A percentile compares a stretch with the other conserved stretches of the same genome.
Evolutionary conservation across 345 rosid species (phyloP).

Genomic region (Camelina laxa): DNA sequence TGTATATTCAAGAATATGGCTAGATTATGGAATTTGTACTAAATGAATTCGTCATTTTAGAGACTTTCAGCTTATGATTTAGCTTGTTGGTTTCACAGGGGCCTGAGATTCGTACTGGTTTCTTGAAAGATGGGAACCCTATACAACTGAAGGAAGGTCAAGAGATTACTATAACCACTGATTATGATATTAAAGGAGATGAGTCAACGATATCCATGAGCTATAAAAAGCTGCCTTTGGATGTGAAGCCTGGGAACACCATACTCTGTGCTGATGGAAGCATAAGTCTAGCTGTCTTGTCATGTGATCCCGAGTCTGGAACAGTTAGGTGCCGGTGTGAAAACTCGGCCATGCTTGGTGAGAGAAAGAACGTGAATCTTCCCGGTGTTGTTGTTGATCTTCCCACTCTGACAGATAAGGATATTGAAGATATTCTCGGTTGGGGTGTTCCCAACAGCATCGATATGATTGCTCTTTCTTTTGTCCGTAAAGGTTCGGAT

Average conservation of each 20-base stretch:
- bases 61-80: background rate
- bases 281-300: constrained; percentile 68
- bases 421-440: constrained; percentile 75
- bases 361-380: constrained; percentile 90
- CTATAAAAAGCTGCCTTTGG: constrained; percentile 81
- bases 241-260: constrained; percentile 75
- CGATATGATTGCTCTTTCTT: constrained; percentile 91
- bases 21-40: background rate
- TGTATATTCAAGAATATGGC: background rate
- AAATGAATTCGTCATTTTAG: background rate
- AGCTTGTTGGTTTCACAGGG: constrained; percentile 47
- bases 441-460: constrained; percentile 92
- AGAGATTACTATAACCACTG: constrained; percentile 71
- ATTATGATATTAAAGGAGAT: constrained; percentile 73
- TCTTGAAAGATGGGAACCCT: constrained; percentile 65
- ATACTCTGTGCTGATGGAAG: constrained; percentile 91
- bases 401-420: constrained; percentile 87
- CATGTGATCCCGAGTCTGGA: constrained; percentile 71
- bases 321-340: constrained; percentile 88
- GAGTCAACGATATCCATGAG: constrained; percentile 81
- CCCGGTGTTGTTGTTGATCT: constrained; percentile 95
- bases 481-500: constrained; percentile 93
- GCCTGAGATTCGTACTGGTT: constrained; percentile 78
- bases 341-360: constrained; percentile 85
- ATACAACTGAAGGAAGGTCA: constrained; percentile 68